These are phyloP conservation scores for Vickermania spadyakhi DNA, from an alignment of 208 protist genomes.

Conservation along the genomic window DNA sequence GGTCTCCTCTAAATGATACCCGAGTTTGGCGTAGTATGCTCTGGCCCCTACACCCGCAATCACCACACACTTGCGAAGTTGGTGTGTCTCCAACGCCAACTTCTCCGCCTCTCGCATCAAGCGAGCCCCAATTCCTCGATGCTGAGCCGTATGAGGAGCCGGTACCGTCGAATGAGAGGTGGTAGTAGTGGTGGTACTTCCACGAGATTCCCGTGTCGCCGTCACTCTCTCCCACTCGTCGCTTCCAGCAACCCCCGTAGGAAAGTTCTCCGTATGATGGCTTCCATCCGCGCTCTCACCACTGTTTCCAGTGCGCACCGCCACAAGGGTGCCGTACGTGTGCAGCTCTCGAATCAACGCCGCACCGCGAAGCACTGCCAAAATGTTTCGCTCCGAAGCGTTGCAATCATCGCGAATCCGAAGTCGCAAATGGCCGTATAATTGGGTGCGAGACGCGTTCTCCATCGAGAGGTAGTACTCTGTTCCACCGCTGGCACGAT, in stretches of 20 bases:
- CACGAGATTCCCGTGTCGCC: background rate
- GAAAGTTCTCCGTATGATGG: background rate
- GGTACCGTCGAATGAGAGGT: background rate
- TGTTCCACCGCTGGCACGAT: conserved; percentile 68
- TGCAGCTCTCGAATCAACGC: conserved; percentile 98
- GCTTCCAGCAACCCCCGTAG: too few relatives aligned
- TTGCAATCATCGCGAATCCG: conserved; percentile 46
- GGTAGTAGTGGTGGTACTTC: background rate
- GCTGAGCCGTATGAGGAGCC: conserved; percentile 77
- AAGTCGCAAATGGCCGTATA: conserved; percentile 85
- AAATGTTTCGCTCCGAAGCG: conserved; percentile 24
- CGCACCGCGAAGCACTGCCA: conserved; percentile 84
- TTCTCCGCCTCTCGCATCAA: conserved; percentile 97
- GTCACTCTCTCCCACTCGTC: background rate
- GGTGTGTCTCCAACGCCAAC: conserved; percentile 85
- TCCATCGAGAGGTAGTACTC: conserved; percentile 87
- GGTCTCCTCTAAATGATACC: conserved; percentile 88
- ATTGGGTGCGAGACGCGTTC: conserved; percentile 54
- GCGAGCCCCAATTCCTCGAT: conserved; percentile 96
- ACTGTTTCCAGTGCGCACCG: conserved; percentile 65
- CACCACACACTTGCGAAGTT: conserved; percentile 90
- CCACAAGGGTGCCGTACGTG: conserved; percentile 90
- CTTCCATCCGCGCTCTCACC: conserved; percentile 26
- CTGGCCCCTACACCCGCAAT: conserved; percentile 97
- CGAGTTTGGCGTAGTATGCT: conserved; percentile 97